Evolutionary conservation across 768 basidiomycete genomes (phyloP).

Genomic region (Amanita thiersii): DNA sequence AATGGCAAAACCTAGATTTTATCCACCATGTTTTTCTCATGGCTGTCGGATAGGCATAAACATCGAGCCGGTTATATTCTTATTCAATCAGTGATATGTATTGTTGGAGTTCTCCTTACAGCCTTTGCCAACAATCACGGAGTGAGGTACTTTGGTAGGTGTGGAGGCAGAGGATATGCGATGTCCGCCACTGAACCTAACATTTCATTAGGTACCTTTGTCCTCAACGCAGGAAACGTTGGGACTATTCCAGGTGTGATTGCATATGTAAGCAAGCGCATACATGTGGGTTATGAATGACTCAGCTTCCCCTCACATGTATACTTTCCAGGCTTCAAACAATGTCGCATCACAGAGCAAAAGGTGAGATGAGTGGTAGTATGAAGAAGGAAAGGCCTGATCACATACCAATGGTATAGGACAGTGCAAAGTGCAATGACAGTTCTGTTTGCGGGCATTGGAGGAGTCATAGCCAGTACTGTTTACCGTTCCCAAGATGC

Average conservation of each 20-base stretch:
- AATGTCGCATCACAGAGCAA: constrained; percentile 43
- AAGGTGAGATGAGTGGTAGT: constrained; percentile 16
- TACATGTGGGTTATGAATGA: neutral
- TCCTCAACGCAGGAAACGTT: constrained; percentile 34
- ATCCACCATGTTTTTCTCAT: constrained; percentile 35
- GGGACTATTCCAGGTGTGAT: constrained; percentile 36
- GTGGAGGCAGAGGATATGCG: neutral
- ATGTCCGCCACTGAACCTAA: neutral
- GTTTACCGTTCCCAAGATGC: constrained; percentile 32
- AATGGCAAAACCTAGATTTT: constrained; percentile 19
- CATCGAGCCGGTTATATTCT: constrained; percentile 35
- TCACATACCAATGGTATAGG: constrained; percentile 12
- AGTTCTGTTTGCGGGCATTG: constrained; percentile 32
- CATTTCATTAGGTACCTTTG: constrained; percentile 28
- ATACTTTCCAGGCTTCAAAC: constrained; percentile 26
- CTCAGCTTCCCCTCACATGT: neutral
- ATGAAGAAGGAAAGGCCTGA: neutral
- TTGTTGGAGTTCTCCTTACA: constrained; percentile 28
- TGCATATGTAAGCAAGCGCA: constrained; percentile 25
- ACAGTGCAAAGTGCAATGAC: constrained; percentile 31
- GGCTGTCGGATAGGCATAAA: constrained; percentile 34
- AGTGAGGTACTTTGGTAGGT: constrained; percentile 35
- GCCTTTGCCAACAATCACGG: constrained; percentile 27
- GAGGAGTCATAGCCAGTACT: constrained; percentile 35
- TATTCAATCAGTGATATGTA: constrained; percentile 27